Percentiles rank a stretch among this genome's conserved stretches.
These are phyloP conservation scores for Neurospora sp. DNA, from an alignment of 495 filamentous ascomycete genomes.

Conservation along the genomic window DNA sequence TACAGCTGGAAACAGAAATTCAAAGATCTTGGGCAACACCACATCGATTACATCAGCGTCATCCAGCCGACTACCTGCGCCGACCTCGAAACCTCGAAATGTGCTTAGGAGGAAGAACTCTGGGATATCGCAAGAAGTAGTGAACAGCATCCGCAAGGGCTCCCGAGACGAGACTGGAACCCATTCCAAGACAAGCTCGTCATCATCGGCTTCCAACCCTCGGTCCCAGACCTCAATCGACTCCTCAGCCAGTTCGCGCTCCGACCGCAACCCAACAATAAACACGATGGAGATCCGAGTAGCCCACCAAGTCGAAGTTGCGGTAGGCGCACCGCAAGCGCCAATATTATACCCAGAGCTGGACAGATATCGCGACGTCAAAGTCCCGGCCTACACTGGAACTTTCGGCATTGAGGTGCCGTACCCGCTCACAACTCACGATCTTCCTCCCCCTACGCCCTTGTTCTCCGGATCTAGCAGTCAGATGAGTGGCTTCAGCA, in stretches of 20 bases:
- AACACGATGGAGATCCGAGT: constrained; percentile 29
- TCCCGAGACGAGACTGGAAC: constrained; percentile 22
- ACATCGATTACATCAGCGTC: constrained; percentile 1
- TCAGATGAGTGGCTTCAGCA: constrained; percentile 50
- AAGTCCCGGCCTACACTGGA: constrained; percentile 13
- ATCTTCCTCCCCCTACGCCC: constrained; percentile 57
- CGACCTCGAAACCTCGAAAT: constrained; percentile 23
- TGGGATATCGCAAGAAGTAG: constrained; percentile 28
- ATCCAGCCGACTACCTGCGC: constrained; percentile 13
- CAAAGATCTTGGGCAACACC: constrained; percentile 6
- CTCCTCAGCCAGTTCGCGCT: constrained; percentile 11
- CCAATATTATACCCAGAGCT: constrained; percentile 41
- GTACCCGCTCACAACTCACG: constrained; percentile 43
- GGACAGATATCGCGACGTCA: constrained; percentile 40
- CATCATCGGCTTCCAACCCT: constrained; percentile 26
- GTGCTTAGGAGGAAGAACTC: constrained; percentile 40
- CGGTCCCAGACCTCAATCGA: constrained; percentile 24
- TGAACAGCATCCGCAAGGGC: constrained; percentile 16
- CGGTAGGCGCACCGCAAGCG: constrained; percentile 21
- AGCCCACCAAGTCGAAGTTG: constrained; percentile 25
- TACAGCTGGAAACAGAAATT: constrained; percentile 10
- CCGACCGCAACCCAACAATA: constrained; percentile 29
- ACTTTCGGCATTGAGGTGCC: constrained; percentile 28
- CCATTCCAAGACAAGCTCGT: constrained; percentile 17
- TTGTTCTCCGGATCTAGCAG: constrained; percentile 45